These are phyloP conservation scores for Cryptococcus neoformans DNA, from an alignment of 1,284 basidiomycete genomes.

Conservation along the genomic window DNA sequence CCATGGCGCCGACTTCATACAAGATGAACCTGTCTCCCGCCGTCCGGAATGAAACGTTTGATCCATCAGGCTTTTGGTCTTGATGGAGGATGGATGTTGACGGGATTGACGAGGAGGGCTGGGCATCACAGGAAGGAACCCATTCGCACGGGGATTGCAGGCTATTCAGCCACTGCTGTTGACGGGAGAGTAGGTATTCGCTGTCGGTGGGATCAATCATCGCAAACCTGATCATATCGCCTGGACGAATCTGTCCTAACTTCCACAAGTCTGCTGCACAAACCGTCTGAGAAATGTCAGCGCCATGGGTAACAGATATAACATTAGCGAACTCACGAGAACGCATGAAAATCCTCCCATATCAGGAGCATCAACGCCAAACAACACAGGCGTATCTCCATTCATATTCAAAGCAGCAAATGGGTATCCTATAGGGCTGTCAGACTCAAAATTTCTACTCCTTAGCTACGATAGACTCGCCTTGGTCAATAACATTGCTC, in stretches of 20 bases:
- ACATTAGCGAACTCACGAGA: constrained; percentile 1
- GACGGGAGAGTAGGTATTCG: not conserved
- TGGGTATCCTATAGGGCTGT: constrained; percentile 53
- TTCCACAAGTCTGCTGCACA: constrained; percentile 25
- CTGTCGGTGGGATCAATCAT: not conserved
- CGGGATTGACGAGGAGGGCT: not conserved
- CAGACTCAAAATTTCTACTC: not conserved
- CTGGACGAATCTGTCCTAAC: constrained; percentile 41
- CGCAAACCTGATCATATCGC: constrained; percentile 30
- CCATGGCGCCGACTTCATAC: not conserved
- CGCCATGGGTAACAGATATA: not conserved
- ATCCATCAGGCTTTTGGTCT: not conserved
- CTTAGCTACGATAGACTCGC: not conserved
- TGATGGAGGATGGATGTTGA: not conserved
- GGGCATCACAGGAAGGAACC: not conserved
- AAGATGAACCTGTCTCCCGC: not conserved
- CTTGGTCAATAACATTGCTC: constrained; percentile 64
- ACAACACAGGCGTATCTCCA: constrained; percentile 64
- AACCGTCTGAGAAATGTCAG: not conserved
- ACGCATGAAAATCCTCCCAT: constrained; percentile 27
- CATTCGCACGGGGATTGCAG: not conserved
- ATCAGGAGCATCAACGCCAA: constrained; percentile 28
- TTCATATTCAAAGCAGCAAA: constrained; percentile 59
- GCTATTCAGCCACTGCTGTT: too few relatives aligned
- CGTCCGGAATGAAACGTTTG: not conserved